These are phyloP conservation scores for Prunus davidiana DNA, from an alignment of 306 rosid genomes.

Conservation along the genomic window DNA sequence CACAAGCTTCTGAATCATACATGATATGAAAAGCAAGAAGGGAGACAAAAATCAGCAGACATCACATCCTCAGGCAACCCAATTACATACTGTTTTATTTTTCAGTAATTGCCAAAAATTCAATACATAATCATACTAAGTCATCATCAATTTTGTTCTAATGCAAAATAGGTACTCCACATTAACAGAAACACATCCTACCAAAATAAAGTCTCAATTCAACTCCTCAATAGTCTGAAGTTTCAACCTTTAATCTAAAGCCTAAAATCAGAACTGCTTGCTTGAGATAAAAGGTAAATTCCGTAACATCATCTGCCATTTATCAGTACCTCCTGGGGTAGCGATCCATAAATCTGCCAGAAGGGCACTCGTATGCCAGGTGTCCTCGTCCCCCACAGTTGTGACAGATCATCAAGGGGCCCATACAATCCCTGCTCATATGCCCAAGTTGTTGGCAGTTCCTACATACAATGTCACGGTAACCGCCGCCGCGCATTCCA, in stretches of 20 bases:
- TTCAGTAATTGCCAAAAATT: conserved; percentile 2
- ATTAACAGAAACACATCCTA: conserved; percentile 2
- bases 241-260: conserved; percentile 12
- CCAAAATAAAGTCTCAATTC: conserved; percentile 20
- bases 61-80: not conserved
- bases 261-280: conserved; percentile 8
- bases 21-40: not conserved
- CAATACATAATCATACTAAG: not conserved
- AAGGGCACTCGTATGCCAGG: conserved; percentile 94
- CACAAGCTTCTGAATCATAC: no score
- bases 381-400: conserved; percentile 99
- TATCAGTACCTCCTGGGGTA: conserved; percentile 85
- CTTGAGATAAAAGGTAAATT: conserved; percentile 7
- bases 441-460: conserved; percentile 94
- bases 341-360: conserved; percentile 90
- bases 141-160: not conserved
- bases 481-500: conserved; percentile 33
- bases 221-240: conserved; percentile 20
- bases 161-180: not conserved
- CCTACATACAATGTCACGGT: conserved; percentile 78
- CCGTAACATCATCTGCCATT: conserved; percentile 11
- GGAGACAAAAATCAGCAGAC: not conserved
- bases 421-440: conserved; percentile 98
- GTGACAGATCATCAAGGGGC: conserved; percentile 92
- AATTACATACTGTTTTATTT: not conserved